Evolutionary conservation across 495 filamentous ascomycete species (phyloP).

Genomic region (Penicillium argentinense): DNA sequence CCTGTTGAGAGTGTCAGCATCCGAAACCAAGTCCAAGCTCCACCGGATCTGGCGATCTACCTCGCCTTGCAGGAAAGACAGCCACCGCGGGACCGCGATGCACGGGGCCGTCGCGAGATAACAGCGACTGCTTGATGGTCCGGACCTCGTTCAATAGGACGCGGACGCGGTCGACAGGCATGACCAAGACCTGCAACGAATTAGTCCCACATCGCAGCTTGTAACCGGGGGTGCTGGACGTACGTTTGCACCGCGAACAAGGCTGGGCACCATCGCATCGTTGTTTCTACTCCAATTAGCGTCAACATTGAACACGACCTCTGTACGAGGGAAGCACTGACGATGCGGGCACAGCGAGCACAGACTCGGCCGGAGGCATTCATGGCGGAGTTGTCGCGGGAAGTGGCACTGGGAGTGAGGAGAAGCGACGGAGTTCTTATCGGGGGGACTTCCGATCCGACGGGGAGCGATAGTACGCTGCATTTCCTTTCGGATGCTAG

Average conservation of each 20-base stretch:
- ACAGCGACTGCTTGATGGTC: background rate
- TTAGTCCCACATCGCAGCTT: background rate
- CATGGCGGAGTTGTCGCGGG: slow-evolving; percentile 6
- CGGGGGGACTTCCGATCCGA: slow-evolving; percentile 18
- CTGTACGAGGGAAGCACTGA: slow-evolving; percentile 3
- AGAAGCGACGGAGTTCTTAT: slow-evolving; percentile 18
- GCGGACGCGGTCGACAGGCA: slow-evolving; percentile 23
- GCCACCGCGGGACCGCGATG: slow-evolving; percentile 29
- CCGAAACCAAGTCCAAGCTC: background rate
- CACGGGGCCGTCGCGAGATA: slow-evolving; percentile 19
- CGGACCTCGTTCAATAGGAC: slow-evolving; percentile 8
- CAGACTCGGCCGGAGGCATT: slow-evolving; percentile 21
- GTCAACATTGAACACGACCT: background rate
- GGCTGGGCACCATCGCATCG: slow-evolving; percentile 27
- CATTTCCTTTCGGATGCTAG: background rate
- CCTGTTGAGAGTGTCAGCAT: slow-evolving; percentile 7
- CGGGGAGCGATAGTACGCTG: slow-evolving; percentile 5
- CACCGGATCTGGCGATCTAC: slow-evolving; percentile 8
- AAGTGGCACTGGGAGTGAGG: background rate
- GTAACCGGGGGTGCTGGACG: too few relatives aligned
- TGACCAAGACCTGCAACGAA: slow-evolving; percentile 25
- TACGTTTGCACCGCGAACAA: slow-evolving; percentile 30
- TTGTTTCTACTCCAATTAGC: slow-evolving; percentile 26
- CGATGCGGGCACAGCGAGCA: slow-evolving; percentile 30
- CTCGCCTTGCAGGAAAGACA: slow-evolving; percentile 33